Percentiles rank a stretch among this genome's conserved stretches.
These are phyloP conservation scores for Magnaporthiopsis incrustans DNA, from an alignment of 2,329 filamentous ascomycete genomes.

Conservation along the genomic window DNA sequence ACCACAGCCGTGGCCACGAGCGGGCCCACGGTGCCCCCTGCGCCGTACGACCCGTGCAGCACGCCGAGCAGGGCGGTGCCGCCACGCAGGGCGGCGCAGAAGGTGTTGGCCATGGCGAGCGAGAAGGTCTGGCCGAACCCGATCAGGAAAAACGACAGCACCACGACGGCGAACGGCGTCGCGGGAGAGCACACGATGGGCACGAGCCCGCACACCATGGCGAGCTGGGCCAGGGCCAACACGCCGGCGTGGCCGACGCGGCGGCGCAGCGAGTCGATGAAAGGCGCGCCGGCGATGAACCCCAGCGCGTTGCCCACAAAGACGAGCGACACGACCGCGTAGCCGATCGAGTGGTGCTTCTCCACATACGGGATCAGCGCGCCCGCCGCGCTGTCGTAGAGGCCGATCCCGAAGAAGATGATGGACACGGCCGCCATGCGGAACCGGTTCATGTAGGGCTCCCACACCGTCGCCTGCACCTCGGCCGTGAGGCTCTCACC, in stretches of 20 bases:
- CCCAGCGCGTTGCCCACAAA: constrained; percentile 72
- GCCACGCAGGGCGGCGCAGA: constrained; percentile 26
- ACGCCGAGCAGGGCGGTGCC: constrained; percentile 49
- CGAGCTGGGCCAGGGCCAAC: constrained; percentile 47
- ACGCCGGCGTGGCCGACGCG: constrained; percentile 58
- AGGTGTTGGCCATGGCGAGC: constrained; percentile 51
- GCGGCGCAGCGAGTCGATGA: constrained; percentile 55
- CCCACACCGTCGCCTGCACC: constrained; percentile 47
- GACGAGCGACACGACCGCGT: constrained; percentile 71
- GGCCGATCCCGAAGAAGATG: constrained; percentile 59
- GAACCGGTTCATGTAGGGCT: constrained; percentile 62
- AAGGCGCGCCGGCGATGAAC: constrained; percentile 64
- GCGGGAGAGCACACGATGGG: constrained; percentile 56
- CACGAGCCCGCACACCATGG: constrained; percentile 54
- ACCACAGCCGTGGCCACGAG: constrained; percentile 69
- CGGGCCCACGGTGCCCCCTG: constrained; percentile 60
- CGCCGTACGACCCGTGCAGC: constrained; percentile 60
- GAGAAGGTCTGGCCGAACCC: constrained; percentile 50
- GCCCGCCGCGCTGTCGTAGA: constrained; percentile 69
- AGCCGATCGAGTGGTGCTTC: constrained; percentile 63
- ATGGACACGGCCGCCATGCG: constrained; percentile 57
- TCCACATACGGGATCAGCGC: constrained; percentile 78
- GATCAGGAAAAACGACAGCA: constrained; percentile 61
- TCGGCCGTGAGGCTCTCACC: constrained; percentile 29
- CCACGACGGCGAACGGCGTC: constrained; percentile 63